These are phyloP conservation scores for Poa annua DNA, from an alignment of 176 grass and related monocot species.

Conservation along the genomic window DNA sequence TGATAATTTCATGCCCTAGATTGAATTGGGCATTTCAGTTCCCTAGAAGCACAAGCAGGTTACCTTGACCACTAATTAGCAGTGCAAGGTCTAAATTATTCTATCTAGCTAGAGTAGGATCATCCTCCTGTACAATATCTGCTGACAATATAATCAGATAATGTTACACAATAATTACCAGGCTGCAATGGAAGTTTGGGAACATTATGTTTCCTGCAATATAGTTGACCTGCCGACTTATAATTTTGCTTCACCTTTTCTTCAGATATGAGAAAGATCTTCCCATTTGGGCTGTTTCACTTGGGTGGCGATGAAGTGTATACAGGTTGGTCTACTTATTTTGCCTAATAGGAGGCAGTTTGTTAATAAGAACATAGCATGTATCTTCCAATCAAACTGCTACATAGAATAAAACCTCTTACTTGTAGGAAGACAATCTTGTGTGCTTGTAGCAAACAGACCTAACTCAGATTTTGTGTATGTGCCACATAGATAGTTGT, in stretches of 20 bases:
- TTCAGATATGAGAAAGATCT: slow-evolving; percentile 98
- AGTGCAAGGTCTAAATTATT: slow-evolving; percentile 21
- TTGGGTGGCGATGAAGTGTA: slow-evolving; percentile 99
- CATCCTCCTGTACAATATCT: slow-evolving; percentile 36
- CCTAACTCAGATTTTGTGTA: not conserved
- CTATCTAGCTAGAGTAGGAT: slow-evolving; percentile 7
- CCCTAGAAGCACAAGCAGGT: slow-evolving; percentile 11
- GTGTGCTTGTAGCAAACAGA: not conserved
- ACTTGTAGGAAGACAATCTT: not conserved
- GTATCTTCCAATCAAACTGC: slow-evolving; percentile 18
- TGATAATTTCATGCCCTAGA: not conserved
- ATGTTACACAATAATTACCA: slow-evolving; percentile 26
- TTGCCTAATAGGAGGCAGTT: slow-evolving; percentile 17
- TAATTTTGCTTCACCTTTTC: slow-evolving; percentile 17
- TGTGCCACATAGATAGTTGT: slow-evolving; percentile 7
- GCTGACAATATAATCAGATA: not conserved
- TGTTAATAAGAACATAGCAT: not conserved
- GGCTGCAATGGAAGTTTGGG: not conserved
- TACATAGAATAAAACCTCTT: not conserved
- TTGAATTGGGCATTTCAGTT: slow-evolving; percentile 4
- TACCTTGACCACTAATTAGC: slow-evolving; percentile 19
- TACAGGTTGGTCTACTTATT: slow-evolving; percentile 66
- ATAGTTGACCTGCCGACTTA: slow-evolving; percentile 8
- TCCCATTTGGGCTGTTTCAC: slow-evolving; percentile 93
- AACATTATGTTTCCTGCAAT: slow-evolving; percentile 22